phyloP scores from a whole-genome alignment of 192 early-diverging fungal species.

The Backusella australiensis region DNA sequence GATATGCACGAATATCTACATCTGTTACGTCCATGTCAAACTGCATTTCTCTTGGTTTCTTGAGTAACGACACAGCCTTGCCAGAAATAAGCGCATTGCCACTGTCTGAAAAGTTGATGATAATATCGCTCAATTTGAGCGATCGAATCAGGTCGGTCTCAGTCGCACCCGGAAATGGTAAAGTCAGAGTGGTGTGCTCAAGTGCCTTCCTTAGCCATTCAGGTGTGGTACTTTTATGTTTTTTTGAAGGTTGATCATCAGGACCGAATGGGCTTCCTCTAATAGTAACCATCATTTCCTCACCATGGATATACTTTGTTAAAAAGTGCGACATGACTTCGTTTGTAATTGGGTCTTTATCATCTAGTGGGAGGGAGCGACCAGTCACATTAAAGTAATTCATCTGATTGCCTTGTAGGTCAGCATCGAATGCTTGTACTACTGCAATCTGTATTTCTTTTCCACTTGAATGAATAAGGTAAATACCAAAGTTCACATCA shows the following conservation, averaged over 20 bases:
- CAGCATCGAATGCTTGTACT: conserved; percentile 23
- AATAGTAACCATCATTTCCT: conserved; percentile 20
- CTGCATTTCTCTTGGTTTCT: conserved; percentile 33
- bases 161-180: conserved; percentile 36
- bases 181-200: conserved; percentile 8
- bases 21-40: conserved; percentile 26
- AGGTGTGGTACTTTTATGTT: conserved; percentile 3
- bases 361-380: conserved; percentile 16
- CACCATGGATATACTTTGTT: conserved; percentile 29
- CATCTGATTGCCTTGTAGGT: conserved; percentile 20
- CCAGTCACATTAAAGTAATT: conserved; percentile 33
- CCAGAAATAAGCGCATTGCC: conserved; percentile 29
- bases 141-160: conserved; percentile 32
- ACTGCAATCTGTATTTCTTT: conserved; percentile 31
- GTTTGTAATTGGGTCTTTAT: conserved; percentile 1
- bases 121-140: conserved; percentile 20
- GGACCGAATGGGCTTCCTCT: conserved; percentile 26
- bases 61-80: conserved; percentile 24
- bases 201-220: conserved; percentile 32
- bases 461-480: conserved; percentile 13
- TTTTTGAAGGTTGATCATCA: conserved; percentile 10
- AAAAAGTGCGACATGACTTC: conserved; percentile 22
- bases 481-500: conserved; percentile 38
- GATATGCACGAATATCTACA: conserved; percentile 25
- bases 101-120: conserved; percentile 32